Evolutionary conservation across 805 yeast genomes (phyloP), one percentile per base, ranked within the genome.

Genomic region (Candida gorgasii): DNA sequence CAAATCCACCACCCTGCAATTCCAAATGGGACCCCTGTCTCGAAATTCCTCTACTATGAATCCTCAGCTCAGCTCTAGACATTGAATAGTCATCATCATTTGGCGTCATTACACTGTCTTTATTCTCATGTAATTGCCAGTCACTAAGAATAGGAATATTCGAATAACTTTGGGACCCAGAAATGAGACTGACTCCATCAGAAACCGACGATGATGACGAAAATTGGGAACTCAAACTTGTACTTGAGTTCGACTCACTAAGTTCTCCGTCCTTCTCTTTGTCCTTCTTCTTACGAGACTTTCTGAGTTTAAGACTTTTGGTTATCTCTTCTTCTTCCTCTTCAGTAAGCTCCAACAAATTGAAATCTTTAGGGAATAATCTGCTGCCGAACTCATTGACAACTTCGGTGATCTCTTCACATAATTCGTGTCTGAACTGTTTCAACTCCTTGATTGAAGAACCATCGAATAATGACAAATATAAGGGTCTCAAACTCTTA

Each of bases 351-450:
- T 76, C 76, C 40, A 75, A 61, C 45, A 78, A 61, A 50, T 84
- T 84, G 58, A 90, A 86, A 63, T 90, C 97, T 33, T 66, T 60
- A 4, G 96, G 92, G 73, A 82, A 90, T 42, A 93, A 63, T 55
- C 82, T 78, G 4, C 95, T 93, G 0, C 97, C 98, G 44, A 82
- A 76, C 33, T 76, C 79, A 59, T 90, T 89, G 37, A 92, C 89
- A 4, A 80, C 62, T 31, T 83, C 86, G 0, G 96, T 87, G 44
- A 93, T 86, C 43, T 86, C 83, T 47, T 72, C 76, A 15, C 87
- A 79, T 45, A 92, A 72, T 47, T 74, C 75, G 30, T 68, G 67
- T 49, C 98, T 74, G 39, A 78, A 72, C 19, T 69, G 63, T 53
- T 86, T 82, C 51, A 93, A 68, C 44, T 81, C 76, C 32, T 62